Evolutionary conservation across 108 stramenopile genomes (phyloP).

Genomic region (Mediolabrus comicus): DNA sequence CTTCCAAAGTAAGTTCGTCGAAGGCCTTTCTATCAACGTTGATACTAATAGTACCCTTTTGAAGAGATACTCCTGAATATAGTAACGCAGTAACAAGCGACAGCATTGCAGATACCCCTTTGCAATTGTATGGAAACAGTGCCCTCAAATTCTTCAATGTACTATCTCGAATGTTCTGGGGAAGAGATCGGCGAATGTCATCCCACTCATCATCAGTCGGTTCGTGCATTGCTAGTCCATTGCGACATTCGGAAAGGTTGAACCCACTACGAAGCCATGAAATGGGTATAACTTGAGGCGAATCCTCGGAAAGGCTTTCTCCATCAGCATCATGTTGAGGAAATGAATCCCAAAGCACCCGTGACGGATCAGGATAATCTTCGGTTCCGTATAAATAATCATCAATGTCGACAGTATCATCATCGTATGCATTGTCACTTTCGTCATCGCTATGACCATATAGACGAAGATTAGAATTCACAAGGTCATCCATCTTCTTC

Average conservation of each 20-base stretch:
- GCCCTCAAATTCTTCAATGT: slow-evolving; percentile 19
- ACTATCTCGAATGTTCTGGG: slow-evolving; percentile 26
- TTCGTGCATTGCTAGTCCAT: slow-evolving; percentile 18
- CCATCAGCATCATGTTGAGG: slow-evolving; percentile 20
- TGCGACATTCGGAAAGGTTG: slow-evolving; percentile 30
- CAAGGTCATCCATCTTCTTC: slow-evolving; percentile 10
- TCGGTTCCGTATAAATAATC: slow-evolving; percentile 14
- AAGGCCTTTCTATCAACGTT: slow-evolving; percentile 47
- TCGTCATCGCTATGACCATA: slow-evolving; percentile 9
- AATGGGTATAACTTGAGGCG: slow-evolving; percentile 6
- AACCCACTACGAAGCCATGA: slow-evolving; percentile 46
- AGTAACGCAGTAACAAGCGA: slow-evolving; percentile 72
- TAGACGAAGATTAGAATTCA: slow-evolving; percentile 1
- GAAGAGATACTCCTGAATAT: slow-evolving; percentile 68
- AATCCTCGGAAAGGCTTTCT: slow-evolving; percentile 5
- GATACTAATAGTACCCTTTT: slow-evolving; percentile 47
- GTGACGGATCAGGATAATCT: slow-evolving; percentile 15
- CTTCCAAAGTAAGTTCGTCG: slow-evolving; percentile 48
- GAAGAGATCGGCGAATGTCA: slow-evolving; percentile 1
- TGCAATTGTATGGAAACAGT: slow-evolving; percentile 71
- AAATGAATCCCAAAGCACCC: slow-evolving; percentile 25
- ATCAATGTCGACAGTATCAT: slow-evolving; percentile 11
- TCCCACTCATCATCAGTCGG: slow-evolving; percentile 36
- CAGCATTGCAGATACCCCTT: slow-evolving; percentile 56
- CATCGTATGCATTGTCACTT: slow-evolving; percentile 10